Percentiles rank a stretch among this genome's conserved stretches.
phyloP scores from a whole-genome alignment of 2,329 filamentous ascomycete species.

The Hypoxylon sp. region DNA sequence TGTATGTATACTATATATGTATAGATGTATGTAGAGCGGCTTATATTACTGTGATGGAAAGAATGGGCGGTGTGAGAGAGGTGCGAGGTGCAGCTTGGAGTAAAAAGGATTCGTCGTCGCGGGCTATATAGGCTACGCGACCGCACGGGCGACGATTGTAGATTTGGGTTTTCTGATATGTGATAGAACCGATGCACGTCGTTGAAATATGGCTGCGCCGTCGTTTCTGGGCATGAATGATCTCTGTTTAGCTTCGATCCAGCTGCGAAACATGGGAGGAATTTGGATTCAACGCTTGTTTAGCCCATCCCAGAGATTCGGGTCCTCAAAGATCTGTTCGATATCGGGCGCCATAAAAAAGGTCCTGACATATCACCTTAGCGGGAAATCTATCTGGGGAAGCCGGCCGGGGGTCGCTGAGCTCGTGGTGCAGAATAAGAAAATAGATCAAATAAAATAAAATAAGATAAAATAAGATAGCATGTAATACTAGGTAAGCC shows the following conservation, averaged over 20 bases:
- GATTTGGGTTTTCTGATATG: slow-evolving; percentile 7
- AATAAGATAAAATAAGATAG: no score
- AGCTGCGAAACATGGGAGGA: slow-evolving; percentile 40
- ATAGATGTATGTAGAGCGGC: no score
- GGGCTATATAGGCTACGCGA: neutral
- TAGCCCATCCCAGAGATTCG: slow-evolving; percentile 46
- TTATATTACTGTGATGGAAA: slow-evolving; percentile 19
- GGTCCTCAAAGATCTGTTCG: slow-evolving; percentile 44
- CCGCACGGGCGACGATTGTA: no score
- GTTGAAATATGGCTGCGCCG: slow-evolving; percentile 36
- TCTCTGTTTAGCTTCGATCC: slow-evolving; percentile 38
- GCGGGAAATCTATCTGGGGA: slow-evolving; percentile 49
- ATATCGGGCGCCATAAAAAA: slow-evolving; percentile 45
- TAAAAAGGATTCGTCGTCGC: neutral
- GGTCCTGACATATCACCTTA: slow-evolving; percentile 48
- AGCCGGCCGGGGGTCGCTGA: slow-evolving; percentile 38
- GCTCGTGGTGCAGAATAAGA: neutral
- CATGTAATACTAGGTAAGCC: no score
- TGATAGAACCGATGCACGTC: slow-evolving; percentile 24
- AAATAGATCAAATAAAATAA: no score
- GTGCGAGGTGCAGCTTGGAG: neutral
- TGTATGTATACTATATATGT: no score
- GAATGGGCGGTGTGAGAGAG: slow-evolving; percentile 34
- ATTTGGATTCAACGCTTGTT: slow-evolving; percentile 47
- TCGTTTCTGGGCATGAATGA: slow-evolving; percentile 36